A percentile compares a stretch with the other conserved stretches of the same genome.
Evolutionary conservation across 495 filamentous ascomycete species (phyloP).

Genomic region (Lepraria neglecta): DNA sequence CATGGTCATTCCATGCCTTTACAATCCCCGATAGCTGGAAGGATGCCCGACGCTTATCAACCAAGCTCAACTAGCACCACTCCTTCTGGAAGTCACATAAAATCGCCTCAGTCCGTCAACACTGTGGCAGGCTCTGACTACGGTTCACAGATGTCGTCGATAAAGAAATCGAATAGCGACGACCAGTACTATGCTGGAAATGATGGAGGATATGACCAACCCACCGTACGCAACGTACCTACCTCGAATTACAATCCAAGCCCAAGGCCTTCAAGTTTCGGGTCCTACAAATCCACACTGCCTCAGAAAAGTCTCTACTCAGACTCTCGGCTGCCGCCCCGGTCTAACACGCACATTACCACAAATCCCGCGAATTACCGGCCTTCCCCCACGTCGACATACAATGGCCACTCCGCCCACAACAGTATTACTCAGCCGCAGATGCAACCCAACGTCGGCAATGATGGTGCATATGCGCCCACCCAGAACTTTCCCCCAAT

Average conservation of each 20-base stretch:
- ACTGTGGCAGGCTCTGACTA: conserved; percentile 19
- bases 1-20: conserved; percentile 13
- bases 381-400: conserved; percentile 24
- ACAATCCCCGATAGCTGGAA: conserved; percentile 19
- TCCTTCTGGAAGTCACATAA: conserved; percentile 19
- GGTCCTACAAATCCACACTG: conserved; percentile 13
- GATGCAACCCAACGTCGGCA: conserved; percentile 16
- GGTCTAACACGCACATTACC: conserved; percentile 31
- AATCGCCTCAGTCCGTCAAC: conserved; percentile 18
- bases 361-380: conserved; percentile 33
- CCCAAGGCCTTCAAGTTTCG: conserved; percentile 18
- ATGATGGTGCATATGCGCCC: conserved; percentile 11
- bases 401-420: conserved; percentile 17
- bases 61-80: conserved; percentile 10
- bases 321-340: conserved; percentile 21
- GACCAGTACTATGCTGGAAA: conserved; percentile 25
- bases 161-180: conserved; percentile 27
- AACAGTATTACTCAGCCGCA: conserved; percentile 17
- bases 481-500: conserved; percentile 27
- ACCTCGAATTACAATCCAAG: conserved; percentile 15
- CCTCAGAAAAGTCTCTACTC: conserved; percentile 19
- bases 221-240: conserved; percentile 15
- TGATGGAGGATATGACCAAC: conserved; percentile 19
- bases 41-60: conserved; percentile 18
- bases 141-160: conserved; percentile 8